These are phyloP conservation scores for Aspergillus egyptiacus DNA, from an alignment of 495 filamentous ascomycete species.

Conservation along the genomic window DNA sequence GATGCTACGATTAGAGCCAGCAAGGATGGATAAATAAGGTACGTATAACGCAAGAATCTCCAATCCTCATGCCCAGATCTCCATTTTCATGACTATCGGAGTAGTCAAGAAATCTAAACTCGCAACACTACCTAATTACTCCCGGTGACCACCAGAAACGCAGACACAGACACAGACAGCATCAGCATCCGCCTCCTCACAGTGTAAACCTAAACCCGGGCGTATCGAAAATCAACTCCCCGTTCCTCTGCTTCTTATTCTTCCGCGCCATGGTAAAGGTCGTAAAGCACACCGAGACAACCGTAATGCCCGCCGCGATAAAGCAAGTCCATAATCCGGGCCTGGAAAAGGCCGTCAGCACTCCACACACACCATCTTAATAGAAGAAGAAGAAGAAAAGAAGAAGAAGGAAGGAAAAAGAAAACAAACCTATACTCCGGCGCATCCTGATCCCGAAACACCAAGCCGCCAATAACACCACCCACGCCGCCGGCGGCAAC, in stretches of 20 bases:
- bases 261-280: constrained; percentile 2
- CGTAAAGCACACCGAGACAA: constrained; percentile 4
- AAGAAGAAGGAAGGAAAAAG: neutral
- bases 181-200: too few relatives aligned
- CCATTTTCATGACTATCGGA: too few relatives aligned
- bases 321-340: constrained; percentile 12
- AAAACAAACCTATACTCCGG: constrained; percentile 20
- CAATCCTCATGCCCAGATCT: too few relatives aligned
- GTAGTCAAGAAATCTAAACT: too few relatives aligned
- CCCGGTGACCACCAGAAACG: too few relatives aligned
- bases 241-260: constrained; percentile 2
- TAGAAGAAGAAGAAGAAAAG: neutral
- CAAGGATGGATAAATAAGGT: too few relatives aligned
- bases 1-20: too few relatives aligned
- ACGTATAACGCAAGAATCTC: too few relatives aligned
- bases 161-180: too few relatives aligned
- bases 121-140: too few relatives aligned
- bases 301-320: constrained; percentile 4
- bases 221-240: neutral
- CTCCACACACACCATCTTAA: neutral
- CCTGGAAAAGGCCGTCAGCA: neutral
- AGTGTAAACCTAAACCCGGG: constrained; percentile 11
- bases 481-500: constrained; percentile 46
- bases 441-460: constrained; percentile 47
- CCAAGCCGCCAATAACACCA: constrained; percentile 46